Percentiles rank a stretch among this genome's conserved stretches.
Conservation (phyloP, 2,329 filamentous ascomycete species). For the Penicillium expansum region DNA sequence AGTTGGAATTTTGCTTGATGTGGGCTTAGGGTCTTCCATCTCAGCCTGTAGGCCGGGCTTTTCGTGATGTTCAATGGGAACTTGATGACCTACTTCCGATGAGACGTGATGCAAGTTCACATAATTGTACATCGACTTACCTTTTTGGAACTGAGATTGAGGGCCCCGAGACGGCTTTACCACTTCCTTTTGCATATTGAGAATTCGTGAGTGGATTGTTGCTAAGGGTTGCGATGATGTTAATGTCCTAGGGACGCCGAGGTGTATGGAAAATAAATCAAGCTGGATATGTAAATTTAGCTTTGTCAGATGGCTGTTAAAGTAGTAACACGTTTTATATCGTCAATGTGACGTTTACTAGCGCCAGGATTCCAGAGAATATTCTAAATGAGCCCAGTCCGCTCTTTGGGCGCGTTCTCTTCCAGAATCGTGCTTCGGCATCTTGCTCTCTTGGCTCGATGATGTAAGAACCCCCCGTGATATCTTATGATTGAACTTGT, state of each 20-base stretch:
- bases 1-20: constrained; percentile 64
- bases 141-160: constrained; percentile 31
- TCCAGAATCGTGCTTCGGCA: background rate
- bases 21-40: constrained; percentile 57
- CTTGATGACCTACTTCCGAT: constrained; percentile 50
- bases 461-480: too few species aligned
- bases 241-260: too few species aligned
- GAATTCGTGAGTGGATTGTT: too few species aligned
- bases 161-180: constrained; percentile 12
- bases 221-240: too few species aligned
- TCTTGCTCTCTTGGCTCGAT: background rate
- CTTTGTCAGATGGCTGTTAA: too few species aligned
- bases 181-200: constrained; percentile 21
- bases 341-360: background rate
- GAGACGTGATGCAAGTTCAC: too few species aligned
- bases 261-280: too few species aligned
- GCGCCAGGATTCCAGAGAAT: background rate
- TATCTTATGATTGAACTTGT: too few species aligned
- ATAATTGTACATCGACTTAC: constrained; percentile 28
- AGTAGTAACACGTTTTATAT: too few species aligned
- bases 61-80: constrained; percentile 53
- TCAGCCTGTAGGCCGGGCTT: constrained; percentile 55
- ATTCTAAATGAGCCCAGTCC: too few species aligned
- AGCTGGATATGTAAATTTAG: too few species aligned
- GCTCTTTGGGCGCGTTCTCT: too few species aligned